Evolutionary conservation across 257 asterid species (phyloP).

Genomic region (Leptodermis oblonga): DNA sequence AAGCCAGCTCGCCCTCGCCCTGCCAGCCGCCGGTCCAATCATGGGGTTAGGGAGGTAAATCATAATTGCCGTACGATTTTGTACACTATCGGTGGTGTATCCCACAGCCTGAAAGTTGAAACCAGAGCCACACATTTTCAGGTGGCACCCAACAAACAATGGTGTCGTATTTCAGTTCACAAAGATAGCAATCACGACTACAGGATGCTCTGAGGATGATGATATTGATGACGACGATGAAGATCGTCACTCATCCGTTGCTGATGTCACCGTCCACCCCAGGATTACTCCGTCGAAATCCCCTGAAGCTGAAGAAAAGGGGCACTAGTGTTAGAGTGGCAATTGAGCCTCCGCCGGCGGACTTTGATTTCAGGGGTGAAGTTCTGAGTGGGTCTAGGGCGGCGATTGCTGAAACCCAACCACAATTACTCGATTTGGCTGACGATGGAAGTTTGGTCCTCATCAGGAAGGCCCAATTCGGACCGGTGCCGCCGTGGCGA

Average conservation of each 20-base stretch:
- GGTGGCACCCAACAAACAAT: neutral
- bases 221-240: conserved; percentile 12
- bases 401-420: conserved; percentile 55
- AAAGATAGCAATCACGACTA: neutral
- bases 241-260: conserved; percentile 5
- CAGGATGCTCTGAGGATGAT: neutral
- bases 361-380: conserved; percentile 57
- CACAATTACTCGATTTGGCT: conserved; percentile 67
- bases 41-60: neutral
- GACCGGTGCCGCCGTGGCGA: conserved; percentile 85
- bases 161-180: conserved; percentile 13
- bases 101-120: neutral
- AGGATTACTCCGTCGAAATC: neutral
- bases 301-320: neutral
- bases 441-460: conserved; percentile 60
- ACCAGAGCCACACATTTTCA: neutral
- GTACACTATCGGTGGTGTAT: neutral
- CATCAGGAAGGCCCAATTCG: conserved; percentile 54
- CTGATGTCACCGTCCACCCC: neutral
- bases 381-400: conserved; percentile 43
- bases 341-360: conserved; percentile 57
- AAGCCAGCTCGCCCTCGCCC: neutral
- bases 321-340: conserved; percentile 18
- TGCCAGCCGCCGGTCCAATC: neutral
- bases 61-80: conserved; percentile 5